Percentiles rank a stretch among this genome's conserved stretches.
phyloP scores from a whole-genome alignment of 1,139 yeast genomes.

The Yamadazyma conglobata region DNA sequence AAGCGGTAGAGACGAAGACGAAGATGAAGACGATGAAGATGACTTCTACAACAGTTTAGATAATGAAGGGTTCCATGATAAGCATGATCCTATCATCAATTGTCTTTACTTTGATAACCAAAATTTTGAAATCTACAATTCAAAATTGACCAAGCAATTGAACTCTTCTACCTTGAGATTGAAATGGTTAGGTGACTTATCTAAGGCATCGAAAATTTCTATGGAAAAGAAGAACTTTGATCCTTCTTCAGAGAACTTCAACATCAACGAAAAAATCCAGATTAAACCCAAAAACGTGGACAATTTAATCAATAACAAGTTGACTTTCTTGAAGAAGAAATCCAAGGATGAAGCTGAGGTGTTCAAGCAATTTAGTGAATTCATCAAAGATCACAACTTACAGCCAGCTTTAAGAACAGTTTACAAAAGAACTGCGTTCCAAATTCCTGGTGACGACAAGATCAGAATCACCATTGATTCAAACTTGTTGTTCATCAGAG shows the following conservation, averaged over 20 bases:
- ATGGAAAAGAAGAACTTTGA: slow-evolving; percentile 77
- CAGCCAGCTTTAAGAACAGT: slow-evolving; percentile 86
- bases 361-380: slow-evolving; percentile 59
- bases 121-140: slow-evolving; percentile 79
- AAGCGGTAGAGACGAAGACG: slow-evolving; percentile 35
- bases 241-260: slow-evolving; percentile 51
- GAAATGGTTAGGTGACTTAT: slow-evolving; percentile 86
- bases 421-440: slow-evolving; percentile 92
- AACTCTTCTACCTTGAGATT: slow-evolving; percentile 76
- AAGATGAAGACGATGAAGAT: slow-evolving; percentile 32
- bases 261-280: slow-evolving; percentile 55
- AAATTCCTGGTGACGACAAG: slow-evolving; percentile 95
- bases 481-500: slow-evolving; percentile 82
- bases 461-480: slow-evolving; percentile 88
- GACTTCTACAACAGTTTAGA: slow-evolving; percentile 18
- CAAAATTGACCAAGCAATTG: slow-evolving; percentile 68
- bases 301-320: slow-evolving; percentile 34
- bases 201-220: slow-evolving; percentile 70
- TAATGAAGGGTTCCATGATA: slow-evolving; percentile 13
- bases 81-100: slow-evolving; percentile 75
- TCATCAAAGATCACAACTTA: slow-evolving; percentile 61
- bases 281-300: slow-evolving; percentile 64
- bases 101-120: slow-evolving; percentile 85
- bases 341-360: slow-evolving; percentile 30
- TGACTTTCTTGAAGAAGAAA: slow-evolving; percentile 22